Evolutionary conservation across 495 filamentous ascomycete genomes (phyloP).

Genomic region (Lepraria neglecta): DNA sequence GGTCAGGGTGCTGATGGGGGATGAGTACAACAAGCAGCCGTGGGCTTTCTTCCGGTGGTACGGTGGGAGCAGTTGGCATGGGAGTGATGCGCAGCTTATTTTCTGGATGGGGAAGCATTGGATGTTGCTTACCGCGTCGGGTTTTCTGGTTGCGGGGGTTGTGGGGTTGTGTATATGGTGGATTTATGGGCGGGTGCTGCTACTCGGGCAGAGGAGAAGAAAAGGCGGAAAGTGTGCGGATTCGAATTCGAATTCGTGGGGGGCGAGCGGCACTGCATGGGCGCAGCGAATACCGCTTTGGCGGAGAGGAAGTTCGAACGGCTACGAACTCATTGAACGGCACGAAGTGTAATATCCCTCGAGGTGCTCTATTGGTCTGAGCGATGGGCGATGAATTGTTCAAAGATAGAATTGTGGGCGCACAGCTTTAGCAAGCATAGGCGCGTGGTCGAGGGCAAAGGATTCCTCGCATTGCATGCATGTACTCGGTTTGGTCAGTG

Average conservation of each 20-base stretch:
- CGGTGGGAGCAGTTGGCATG: slow-evolving; percentile 71
- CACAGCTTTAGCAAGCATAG: not conserved
- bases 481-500: too few relatives aligned
- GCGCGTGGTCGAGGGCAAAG: slow-evolving; percentile 4
- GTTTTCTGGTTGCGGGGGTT: slow-evolving; percentile 53
- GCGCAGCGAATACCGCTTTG: slow-evolving; percentile 16
- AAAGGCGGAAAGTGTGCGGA: slow-evolving; percentile 18
- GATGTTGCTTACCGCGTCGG: slow-evolving; percentile 60
- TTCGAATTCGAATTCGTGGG: not conserved
- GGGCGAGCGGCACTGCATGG: slow-evolving; percentile 7
- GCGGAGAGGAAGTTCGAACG: slow-evolving; percentile 11
- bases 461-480: not conserved
- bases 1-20: slow-evolving; percentile 47
- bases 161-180: slow-evolving; percentile 54
- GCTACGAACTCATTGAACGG: slow-evolving; percentile 25
- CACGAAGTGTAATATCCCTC: slow-evolving; percentile 23
- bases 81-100: slow-evolving; percentile 64
- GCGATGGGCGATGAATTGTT: not conserved
- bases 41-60: slow-evolving; percentile 79
- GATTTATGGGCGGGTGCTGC: slow-evolving; percentile 45
- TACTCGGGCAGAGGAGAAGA: slow-evolving; percentile 34
- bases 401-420: too few relatives aligned
- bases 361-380: not conserved
- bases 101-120: slow-evolving; percentile 80
- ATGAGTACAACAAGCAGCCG: slow-evolving; percentile 61